Evolutionary conservation across 2,329 filamentous ascomycete species (phyloP), one percentile per base, ranked within the genome.

Genomic region (Alternaria conjuncta): DNA sequence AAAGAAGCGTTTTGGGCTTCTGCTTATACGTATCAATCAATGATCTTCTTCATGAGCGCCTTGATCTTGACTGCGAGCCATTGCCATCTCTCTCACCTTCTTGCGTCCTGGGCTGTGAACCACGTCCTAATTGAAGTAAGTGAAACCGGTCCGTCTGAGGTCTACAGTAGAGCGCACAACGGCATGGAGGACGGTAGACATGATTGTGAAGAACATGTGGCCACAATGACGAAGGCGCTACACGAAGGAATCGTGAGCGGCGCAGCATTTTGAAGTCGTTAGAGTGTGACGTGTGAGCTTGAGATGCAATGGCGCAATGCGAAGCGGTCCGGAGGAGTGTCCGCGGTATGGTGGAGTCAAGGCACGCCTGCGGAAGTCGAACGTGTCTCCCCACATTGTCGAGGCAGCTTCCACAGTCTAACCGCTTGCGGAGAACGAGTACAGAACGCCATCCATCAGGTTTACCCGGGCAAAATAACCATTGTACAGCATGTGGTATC

Each of bases 91-190:
- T 36, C 5, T 10, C 2, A 36, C 32, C 32, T 3, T 36, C 15
- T 9, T 5, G 32, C 2, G 32, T 36, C 32, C 28, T 1, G 4
- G 7, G 7, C 13, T 15, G 5, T 36, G 15, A 36, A 4, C 7
- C 32, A 36, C 32, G 0, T 32, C 30, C 30, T 7, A 5, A 32
- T 32, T 2, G 1, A 2, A 15, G 30, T 0, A 32, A 32, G 1
- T 2, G 2, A 15, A 32, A 3, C 32, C 32, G 32, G 1, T n/a
- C 32, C 32, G 5, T 36, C 0, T 0, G 2, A 36, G 1, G 32
- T n/a, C 13, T 36, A 36, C 32, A 36, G 13, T 36, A 1, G 32
- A 36, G 32, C 32, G 7, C 15, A 4, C 32, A 0, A 36, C 13
- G 32, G 6, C 30, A 32, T 32, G 30, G 3, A 2, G 30, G 12